Base-by-base conservation (phyloP, 768 basidiomycete species). In the Agaricus sinodeliciosus region DNA sequence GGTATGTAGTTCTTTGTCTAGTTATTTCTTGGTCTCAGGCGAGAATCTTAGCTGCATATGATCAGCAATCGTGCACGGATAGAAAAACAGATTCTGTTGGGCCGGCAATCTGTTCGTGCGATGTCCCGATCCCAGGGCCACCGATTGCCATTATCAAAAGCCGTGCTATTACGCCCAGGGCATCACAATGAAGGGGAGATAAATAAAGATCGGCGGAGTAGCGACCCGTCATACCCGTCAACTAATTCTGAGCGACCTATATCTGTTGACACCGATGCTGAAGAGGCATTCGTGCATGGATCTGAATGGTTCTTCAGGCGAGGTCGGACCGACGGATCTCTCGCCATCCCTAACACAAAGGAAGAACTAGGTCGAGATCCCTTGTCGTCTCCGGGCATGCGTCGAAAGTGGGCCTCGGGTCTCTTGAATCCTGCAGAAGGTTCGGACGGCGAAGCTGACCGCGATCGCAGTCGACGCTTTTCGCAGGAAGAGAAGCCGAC, bases 21-120 rank as follows among this genome's bases (percentile, higher is more conserved):
- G 15, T 15, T 12, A 11, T 44, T 18, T 31, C 43, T 16, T 8
- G 34, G 47, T 39, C 48, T 48, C 57, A 36, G 60, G 27, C 9
- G 16, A 11, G 7, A 7, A 9, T 43, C 49, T 8, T 49, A 94
- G 93, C 70, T 96, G 12, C 92, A 91, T 60, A 97, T 98, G 81
- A 90, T 97, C 54, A 83, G 87, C 63, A 97, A 98, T 65, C 79
- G 95, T n/a, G 77, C 82, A 58, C 80, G 81, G 8, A 73, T 91
- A n/a, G 87, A 96, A 67, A 84, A 82, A 50, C 85, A 92, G 59
- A 90, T 96, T 44, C 73, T 84, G 37, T 70, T 84, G 9, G 93
- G 94, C 16, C 82, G 93, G 9, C 82, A 87, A 61, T 74, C 75
- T 48, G 76, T 91, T 39, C 85, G 90, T 16, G 76, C 68, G 55